Percentiles rank a stretch among this genome's conserved stretches.
Evolutionary conservation across 2,329 filamentous ascomycete genomes (phyloP).

Genomic region (Lasiodiplodia hormozganensis): DNA sequence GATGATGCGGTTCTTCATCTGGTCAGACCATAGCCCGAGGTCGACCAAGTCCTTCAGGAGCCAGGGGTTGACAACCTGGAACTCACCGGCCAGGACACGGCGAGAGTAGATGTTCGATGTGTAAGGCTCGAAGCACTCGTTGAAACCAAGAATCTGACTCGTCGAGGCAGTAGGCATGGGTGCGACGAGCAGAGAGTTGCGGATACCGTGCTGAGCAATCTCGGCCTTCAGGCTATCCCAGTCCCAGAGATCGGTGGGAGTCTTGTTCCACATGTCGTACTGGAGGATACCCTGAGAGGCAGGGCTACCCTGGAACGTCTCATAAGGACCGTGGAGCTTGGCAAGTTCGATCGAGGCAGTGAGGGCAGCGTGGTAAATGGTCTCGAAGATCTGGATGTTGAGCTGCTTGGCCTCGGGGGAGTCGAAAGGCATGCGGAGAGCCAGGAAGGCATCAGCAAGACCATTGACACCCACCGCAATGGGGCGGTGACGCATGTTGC

Average conservation of each 20-base stretch:
- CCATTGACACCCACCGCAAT: constrained; percentile 97
- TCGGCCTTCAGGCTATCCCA: constrained; percentile 88
- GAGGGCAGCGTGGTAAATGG: constrained; percentile 95
- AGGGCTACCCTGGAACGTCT: constrained; percentile 90
- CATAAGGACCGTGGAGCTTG: constrained; percentile 82
- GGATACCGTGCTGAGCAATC: constrained; percentile 90
- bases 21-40: constrained; percentile 97
- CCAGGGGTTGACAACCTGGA: constrained; percentile 99
- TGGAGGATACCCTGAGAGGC: constrained; percentile 95
- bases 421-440: constrained; percentile 95
- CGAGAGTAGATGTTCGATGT: constrained; percentile 99
- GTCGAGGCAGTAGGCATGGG: constrained; percentile 98
- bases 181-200: constrained; percentile 93
- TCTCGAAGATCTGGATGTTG: constrained; percentile 99
- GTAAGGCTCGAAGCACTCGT: constrained; percentile 99
- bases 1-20: constrained; percentile 99
- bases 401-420: constrained; percentile 91
- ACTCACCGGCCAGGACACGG: constrained; percentile 95
- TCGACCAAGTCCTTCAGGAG: constrained; percentile 97
- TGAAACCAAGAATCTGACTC: constrained; percentile 97
- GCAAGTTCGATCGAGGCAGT: constrained; percentile 89
- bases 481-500: constrained; percentile 96
- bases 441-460: constrained; percentile 97
- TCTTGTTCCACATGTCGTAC: constrained; percentile 98
- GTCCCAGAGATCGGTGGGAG: constrained; percentile 93